Conservation (phyloP, 345 rosid species). For the Zanthoxylum bungeanum region DNA sequence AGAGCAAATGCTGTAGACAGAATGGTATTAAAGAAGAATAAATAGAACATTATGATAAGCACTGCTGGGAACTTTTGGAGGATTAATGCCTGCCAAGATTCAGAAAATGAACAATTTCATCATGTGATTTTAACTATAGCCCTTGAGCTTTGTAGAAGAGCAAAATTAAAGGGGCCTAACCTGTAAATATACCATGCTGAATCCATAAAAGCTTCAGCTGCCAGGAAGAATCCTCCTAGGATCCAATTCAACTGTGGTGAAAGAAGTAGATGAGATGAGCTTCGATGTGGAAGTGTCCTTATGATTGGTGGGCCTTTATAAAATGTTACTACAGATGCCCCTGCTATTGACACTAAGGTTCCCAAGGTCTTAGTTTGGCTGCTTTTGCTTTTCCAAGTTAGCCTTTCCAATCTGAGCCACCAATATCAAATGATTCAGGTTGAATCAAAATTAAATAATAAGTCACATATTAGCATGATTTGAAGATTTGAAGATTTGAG, state of each 20-base stretch:
- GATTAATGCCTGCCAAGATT: slow-evolving; percentile 26
- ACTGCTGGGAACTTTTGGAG: slow-evolving; percentile 31
- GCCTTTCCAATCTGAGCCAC: slow-evolving; percentile 56
- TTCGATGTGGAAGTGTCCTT: neutral
- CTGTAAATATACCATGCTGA: slow-evolving; percentile 50
- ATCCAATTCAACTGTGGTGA: slow-evolving; percentile 42
- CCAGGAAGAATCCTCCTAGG: slow-evolving; percentile 58
- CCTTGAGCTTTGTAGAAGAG: neutral
- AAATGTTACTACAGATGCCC: slow-evolving; percentile 63
- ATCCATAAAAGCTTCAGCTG: slow-evolving; percentile 37
- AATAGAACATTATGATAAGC: slow-evolving; percentile 24
- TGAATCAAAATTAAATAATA: too few species aligned
- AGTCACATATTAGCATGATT: too few species aligned
- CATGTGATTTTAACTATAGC: too few species aligned
- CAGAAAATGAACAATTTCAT: too few species aligned
- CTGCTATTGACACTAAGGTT: slow-evolving; percentile 49
- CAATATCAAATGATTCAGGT: too few species aligned
- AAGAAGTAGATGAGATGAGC: slow-evolving; percentile 20
- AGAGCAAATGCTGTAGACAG: slow-evolving; percentile 23
- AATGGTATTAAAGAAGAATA: slow-evolving; percentile 23
- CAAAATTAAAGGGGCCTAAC: slow-evolving; percentile 26
- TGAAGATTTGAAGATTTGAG: too few species aligned
- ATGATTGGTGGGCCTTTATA: slow-evolving; percentile 51
- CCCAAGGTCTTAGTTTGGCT: slow-evolving; percentile 57
- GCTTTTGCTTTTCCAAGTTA: slow-evolving; percentile 41